These are phyloP conservation scores for Polytolypa hystricis DNA, from an alignment of 2,329 filamentous ascomycete genomes.

Conservation along the genomic window DNA sequence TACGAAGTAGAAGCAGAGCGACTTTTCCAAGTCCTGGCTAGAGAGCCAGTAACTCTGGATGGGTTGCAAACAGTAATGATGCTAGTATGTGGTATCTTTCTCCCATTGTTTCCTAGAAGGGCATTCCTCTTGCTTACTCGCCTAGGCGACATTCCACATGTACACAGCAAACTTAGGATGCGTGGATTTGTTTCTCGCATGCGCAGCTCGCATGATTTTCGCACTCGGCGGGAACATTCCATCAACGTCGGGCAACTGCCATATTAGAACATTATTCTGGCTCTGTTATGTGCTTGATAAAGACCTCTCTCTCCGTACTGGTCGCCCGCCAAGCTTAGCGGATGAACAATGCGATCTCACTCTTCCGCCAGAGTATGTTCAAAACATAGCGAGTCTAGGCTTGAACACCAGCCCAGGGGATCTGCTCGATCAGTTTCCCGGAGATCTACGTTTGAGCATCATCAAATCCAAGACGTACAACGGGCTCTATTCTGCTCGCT, in stretches of 20 bases:
- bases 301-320: conserved; percentile 43
- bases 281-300: conserved; percentile 45
- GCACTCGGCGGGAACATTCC: conserved; percentile 38
- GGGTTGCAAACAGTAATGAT: conserved; percentile 38
- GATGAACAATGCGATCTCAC: conserved; percentile 45
- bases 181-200: conserved; percentile 34
- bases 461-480: conserved; percentile 43
- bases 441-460: conserved; percentile 39
- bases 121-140: background rate
- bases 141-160: conserved; percentile 33
- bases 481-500: conserved; percentile 40
- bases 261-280: conserved; percentile 41
- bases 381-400: conserved; percentile 17
- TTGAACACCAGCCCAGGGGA: conserved; percentile 13
- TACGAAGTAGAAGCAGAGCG: conserved; percentile 33
- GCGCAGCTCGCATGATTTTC: conserved; percentile 40
- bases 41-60: conserved; percentile 33
- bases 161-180: conserved; percentile 39
- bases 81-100: conserved; percentile 31
- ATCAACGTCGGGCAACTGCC: conserved; percentile 12
- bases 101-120: background rate
- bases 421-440: conserved; percentile 29
- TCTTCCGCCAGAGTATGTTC: conserved; percentile 32
- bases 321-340: conserved; percentile 41
- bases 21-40: conserved; percentile 33